Base-by-base conservation (phyloP, 2,329 filamentous ascomycete species). In the Trichophyton benhamiae region DNA sequence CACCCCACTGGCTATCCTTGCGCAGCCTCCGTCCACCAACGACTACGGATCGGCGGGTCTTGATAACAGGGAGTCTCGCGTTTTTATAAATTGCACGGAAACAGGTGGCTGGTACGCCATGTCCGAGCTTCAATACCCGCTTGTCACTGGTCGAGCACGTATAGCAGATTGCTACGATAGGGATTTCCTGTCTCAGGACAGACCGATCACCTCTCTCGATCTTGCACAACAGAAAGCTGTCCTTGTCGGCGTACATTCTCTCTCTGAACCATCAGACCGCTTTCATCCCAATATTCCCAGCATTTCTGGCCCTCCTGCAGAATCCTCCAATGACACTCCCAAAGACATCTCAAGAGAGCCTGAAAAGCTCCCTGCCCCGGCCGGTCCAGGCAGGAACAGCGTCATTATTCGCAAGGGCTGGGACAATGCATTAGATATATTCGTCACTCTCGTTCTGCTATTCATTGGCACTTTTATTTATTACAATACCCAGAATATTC, bases 51-150 rank as follows among this genome's bases (percentile, higher is more conserved):
- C 71, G 0, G 57, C 63, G 33, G 65, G 64, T 11, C 67, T 76
- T 33, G 77, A 80, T 41, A 79, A 82, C 55, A 79, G 85, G 36
- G 81, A 80, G 65, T 80, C 82, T 64, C 85, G 83, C 61, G 85
- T 96, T 0, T 95, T 94, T 69, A 81, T 97, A 63, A 96, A 96
- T 71, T 87, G 87, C 66, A 96, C 91, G 1, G 83, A 88, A 61
- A 78, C 80, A n/a, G 92, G 91, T 33, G 88, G 88, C 63, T 97
- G 92, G 91, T 99, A 92, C 72, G 94, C 91, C 36, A 82, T 97
- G 75, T 96, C 92, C 0, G 92, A 95, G 62, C 81, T 80, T 46
- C 85, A 85, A 7, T 97, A 96, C 68, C 94, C 94, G 2, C 81
- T 92, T 8, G 89, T 96, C 30, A 87, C 91, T 22, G 83, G 89